phyloP scores from a whole-genome alignment of 2,329 filamentous ascomycete species.

The Ceratocystis alfenasii region DNA sequence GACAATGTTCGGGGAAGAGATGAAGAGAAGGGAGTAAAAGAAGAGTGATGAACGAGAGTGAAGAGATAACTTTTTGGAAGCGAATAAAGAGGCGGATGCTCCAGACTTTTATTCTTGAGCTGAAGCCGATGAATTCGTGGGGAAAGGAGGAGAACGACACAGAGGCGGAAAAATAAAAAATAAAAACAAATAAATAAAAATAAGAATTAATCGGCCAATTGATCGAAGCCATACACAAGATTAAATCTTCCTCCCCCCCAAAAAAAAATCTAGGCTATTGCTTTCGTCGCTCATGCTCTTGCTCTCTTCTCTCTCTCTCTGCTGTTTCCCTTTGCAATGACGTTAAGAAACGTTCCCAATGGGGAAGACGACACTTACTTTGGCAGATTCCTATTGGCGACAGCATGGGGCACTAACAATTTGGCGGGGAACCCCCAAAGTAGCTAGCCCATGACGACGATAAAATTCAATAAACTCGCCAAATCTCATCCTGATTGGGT shows the following conservation, averaged over 20 bases:
- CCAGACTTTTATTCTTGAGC: constrained; percentile 20
- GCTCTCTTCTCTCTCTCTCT: background rate
- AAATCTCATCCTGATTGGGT: background rate
- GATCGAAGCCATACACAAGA: background rate
- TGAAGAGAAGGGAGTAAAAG: constrained; percentile 10
- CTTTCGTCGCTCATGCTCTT: background rate
- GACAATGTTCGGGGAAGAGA: background rate
- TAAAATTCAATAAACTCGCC: background rate
- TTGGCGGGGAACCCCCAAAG: constrained; percentile 1
- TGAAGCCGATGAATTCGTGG: constrained; percentile 7
- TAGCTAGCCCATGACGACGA: background rate
- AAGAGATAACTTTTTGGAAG: constrained; percentile 1
- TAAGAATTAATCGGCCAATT: background rate
- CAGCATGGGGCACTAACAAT: background rate
- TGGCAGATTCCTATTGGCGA: constrained; percentile 6
- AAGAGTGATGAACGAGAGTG: background rate
- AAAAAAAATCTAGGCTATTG: background rate
- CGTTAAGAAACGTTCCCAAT: constrained; percentile 9
- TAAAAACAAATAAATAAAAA: background rate
- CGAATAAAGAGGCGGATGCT: constrained; percentile 14
- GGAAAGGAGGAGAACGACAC: constrained; percentile 1
- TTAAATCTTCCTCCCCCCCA: no score
- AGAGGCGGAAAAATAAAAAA: background rate
- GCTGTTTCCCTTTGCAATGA: background rate
- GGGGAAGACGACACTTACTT: constrained; percentile 3